Evolutionary conservation across 2,329 filamentous ascomycete species (phyloP).

Genomic region (Xylariomycetidae sp.): DNA sequence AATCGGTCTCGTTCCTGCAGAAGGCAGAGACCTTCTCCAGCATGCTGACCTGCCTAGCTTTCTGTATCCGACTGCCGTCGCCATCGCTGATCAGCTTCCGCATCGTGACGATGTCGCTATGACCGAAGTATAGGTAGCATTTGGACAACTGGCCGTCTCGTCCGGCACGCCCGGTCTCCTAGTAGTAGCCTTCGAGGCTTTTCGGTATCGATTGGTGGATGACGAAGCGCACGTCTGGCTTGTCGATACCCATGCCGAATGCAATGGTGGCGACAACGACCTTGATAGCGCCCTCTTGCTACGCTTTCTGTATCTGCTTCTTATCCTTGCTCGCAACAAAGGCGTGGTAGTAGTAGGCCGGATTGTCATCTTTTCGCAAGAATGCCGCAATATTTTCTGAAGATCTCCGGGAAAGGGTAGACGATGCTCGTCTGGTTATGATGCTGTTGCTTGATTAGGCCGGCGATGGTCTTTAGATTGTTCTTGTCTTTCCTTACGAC

Average conservation of each 20-base stretch:
- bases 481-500: constrained; percentile 67
- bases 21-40: constrained; percentile 79
- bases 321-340: constrained; percentile 66
- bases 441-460: constrained; percentile 68
- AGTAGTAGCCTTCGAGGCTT: constrained; percentile 95
- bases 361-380: constrained; percentile 60
- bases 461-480: constrained; percentile 48
- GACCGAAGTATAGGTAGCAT: constrained; percentile 87
- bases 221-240: constrained; percentile 92
- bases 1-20: constrained; percentile 85
- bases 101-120: constrained; percentile 67
- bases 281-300: constrained; percentile 76
- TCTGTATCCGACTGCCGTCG: constrained; percentile 72
- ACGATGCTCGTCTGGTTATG: constrained; percentile 77
- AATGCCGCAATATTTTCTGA: constrained; percentile 76
- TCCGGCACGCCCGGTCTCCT: constrained; percentile 93
- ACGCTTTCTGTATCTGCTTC: constrained; percentile 66
- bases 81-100: constrained; percentile 80
- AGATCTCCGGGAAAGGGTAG: constrained; percentile 79
- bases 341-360: constrained; percentile 83
- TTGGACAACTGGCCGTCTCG: constrained; percentile 82
- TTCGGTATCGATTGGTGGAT: constrained; percentile 92
- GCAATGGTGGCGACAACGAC: constrained; percentile 98
- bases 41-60: constrained; percentile 80
- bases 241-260: constrained; percentile 99